Base-by-base conservation (phyloP, 331 rosid genomes). In the Malus hybrid region DNA sequence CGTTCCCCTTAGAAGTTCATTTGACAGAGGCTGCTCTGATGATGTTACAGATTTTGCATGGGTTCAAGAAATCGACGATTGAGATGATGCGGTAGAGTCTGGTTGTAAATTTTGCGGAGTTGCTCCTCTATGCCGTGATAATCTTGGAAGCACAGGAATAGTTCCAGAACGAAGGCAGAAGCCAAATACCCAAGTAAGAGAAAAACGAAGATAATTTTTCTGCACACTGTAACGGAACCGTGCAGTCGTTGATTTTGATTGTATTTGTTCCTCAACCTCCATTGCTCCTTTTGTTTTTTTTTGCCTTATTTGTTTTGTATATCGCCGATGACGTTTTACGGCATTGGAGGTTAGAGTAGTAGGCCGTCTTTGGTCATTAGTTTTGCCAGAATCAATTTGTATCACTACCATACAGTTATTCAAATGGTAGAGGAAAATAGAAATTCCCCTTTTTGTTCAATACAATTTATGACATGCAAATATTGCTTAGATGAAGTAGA, bases 1-100 rank as follows among this genome's bases (percentile, higher is more conserved):
- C 10, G 22, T 7, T 39, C 61, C 56, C 48, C 24, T 59, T 73
- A 39, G 68, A 39, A 16, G 57, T 29, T 36, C 27, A 20, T 10
- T 46, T 73, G 59, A 73, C 68, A 27, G 44, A 65, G 68, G 29
- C 68, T 33, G 28, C n/a, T 20, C 12, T 42, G 34, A 36, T 34
- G 9, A 34, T 61, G 19, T 73, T 73, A 59, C 87, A 90, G 96
- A 85, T 79, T 71, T 87, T 69, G 81, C 81, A 48, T 89, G 87
- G 87, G 88, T 86, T 76, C 88, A 80, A 74, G 87, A 85, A 39
- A 74, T 81, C 5, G 86, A 89, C 33, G 89, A 85, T 80, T 86
- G 84, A 86, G 68, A 39, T 10, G 74, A 71, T 71, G 46, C 73
- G 33, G 70, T 44, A 55, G 80, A 14, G 15, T 44, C 83, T 22